A percentile compares a stretch with the other conserved stretches of the same genome.
Evolutionary conservation across 768 basidiomycete genomes (phyloP).

Genomic region (Russula brevipes): DNA sequence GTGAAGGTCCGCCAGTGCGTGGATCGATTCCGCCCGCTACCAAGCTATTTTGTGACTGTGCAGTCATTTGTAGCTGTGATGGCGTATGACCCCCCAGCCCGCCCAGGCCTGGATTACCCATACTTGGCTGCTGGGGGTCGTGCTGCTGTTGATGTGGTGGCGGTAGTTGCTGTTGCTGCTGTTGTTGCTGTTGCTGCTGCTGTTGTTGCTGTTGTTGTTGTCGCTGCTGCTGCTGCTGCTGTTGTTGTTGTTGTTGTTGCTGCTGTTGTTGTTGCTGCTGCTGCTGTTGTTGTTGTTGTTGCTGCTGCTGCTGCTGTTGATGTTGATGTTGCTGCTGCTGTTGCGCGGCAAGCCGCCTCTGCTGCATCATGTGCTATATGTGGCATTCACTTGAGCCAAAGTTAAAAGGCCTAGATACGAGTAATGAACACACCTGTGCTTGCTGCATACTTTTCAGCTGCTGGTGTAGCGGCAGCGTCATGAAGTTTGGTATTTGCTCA

Average conservation of each 20-base stretch:
- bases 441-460: conserved; percentile 23
- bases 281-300: conserved; percentile 20
- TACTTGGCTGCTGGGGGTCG: conserved; percentile 27
- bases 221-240: conserved; percentile 32
- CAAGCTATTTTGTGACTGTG: conserved; percentile 14
- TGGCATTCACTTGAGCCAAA: conserved; percentile 1
- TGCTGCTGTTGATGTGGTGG: conserved; percentile 30
- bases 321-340: conserved; percentile 17
- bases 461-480: conserved; percentile 18
- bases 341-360: conserved; percentile 9
- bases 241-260: conserved; percentile 4
- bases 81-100: conserved; percentile 9
- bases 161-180: conserved; percentile 25
- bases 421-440: conserved; percentile 17
- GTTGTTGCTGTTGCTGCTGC: conserved; percentile 35
- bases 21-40: conserved; percentile 23
- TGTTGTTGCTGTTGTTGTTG: conserved; percentile 36
- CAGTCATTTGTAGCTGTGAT: conserved; percentile 17
- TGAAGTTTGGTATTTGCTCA: conserved; percentile 21
- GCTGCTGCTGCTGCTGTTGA: conserved; percentile 13
- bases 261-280: conserved; percentile 12
- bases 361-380: conserved; percentile 13
- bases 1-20: conserved; percentile 26
- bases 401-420: background rate
- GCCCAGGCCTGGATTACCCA: conserved; percentile 12